Percentiles rank a stretch among this genome's conserved stretches.
Conservation (phyloP, 805 yeast genomes). For the Vanderwaltozyma tropicalis region DNA sequence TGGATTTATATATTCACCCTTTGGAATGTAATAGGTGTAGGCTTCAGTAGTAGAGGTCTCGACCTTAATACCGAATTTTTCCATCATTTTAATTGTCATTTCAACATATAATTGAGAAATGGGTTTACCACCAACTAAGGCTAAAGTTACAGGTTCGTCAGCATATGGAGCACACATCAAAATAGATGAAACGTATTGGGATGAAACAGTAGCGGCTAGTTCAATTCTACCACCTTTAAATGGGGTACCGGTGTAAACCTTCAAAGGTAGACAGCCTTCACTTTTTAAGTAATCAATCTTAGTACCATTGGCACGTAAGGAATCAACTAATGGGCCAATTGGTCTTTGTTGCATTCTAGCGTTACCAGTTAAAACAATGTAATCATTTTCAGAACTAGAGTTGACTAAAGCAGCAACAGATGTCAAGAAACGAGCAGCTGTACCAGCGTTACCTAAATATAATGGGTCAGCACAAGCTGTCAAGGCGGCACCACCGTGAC, state of each 20-base stretch:
- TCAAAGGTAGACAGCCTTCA: constrained; percentile 79
- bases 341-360: constrained; percentile 97
- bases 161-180: constrained; percentile 98
- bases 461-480: constrained; percentile 54
- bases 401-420: constrained; percentile 82
- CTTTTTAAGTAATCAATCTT: constrained; percentile 57
- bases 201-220: constrained; percentile 90
- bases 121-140: constrained; percentile 93
- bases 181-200: constrained; percentile 93
- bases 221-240: constrained; percentile 87
- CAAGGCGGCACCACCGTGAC: constrained; percentile 70
- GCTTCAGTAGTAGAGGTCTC: constrained; percentile 56
- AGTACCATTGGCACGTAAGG: constrained; percentile 73
- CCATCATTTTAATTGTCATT: constrained; percentile 96
- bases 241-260: constrained; percentile 56
- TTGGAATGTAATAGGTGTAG: constrained; percentile 84
- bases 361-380: constrained; percentile 78
- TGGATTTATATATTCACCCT: constrained; percentile 73
- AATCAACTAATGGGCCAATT: constrained; percentile 90
- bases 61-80: constrained; percentile 73
- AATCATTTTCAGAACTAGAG: constrained; percentile 31
- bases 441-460: constrained; percentile 95
- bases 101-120: constrained; percentile 91
- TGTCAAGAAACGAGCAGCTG: constrained; percentile 91
- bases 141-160: constrained; percentile 69